Base-by-base conservation (phyloP, 441 rosid genomes). In the Jatropha podagrica region DNA sequence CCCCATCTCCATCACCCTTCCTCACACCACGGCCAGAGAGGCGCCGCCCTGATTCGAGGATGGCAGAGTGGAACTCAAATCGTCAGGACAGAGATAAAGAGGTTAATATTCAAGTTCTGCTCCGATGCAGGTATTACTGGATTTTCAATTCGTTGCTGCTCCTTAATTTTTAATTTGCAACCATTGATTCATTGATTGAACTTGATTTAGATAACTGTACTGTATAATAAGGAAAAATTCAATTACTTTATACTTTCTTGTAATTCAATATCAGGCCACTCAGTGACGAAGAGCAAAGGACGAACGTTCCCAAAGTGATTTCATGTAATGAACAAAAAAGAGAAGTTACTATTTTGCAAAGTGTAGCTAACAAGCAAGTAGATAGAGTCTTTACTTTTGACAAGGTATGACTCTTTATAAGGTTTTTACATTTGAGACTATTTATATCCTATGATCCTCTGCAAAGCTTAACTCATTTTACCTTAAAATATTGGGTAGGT, bases 21-120 rank as follows among this genome's bases (percentile, higher is more conserved):
- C 79, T 90, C 72, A 95, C 98, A 46, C 98, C 98, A 27, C 91
- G 99, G 0, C 96, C 88, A 1, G 98, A 95, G 82, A 80, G 95
- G 74, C 91, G 96, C 67, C 91, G 98, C 15, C 76, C 69, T 0
- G 98, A 95, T 63, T 83, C 87, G 1, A 84, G 90, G 76, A 80
- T 78, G 2, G 55, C 82, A 10, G 95, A 90, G 4, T 84, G 90
- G 90, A 76, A 76, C 80, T 76, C 80, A 7, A 84, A 32, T 65
- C 92, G 98, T 55, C 91, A 81, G 41, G 98, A 95, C 14, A 87
- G 87, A 82, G 96, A 89, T 18, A 93, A 85, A 82, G 99, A 95
- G 74, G 86, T 91, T 56, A 93, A 95, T 67, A 95, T 95, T 56
- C 99, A 95, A 81, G 99, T 95, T 32, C 80, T 95, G 65, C 89